Evolutionary conservation across 1,284 basidiomycete species (phyloP), one percentile per base, ranked within the genome.

Genomic region (Baeospora myosura): DNA sequence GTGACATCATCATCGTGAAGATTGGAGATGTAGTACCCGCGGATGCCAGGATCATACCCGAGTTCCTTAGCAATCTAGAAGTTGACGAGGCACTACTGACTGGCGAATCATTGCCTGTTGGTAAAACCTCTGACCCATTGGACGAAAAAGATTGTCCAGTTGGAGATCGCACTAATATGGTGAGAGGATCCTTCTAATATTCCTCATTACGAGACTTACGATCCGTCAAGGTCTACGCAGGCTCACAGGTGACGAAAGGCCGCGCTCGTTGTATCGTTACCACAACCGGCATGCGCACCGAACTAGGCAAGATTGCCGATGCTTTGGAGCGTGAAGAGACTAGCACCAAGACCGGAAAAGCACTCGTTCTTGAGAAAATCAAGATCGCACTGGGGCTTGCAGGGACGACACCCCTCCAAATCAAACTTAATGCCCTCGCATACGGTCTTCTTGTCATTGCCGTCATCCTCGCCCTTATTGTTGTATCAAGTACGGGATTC

Each of bases 21-120:
- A 90, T 97, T 29, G 94, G 93, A 39, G 91, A 96, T 72, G 92
- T 87, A 56, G 78, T 98, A 45, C 92, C 93, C 24, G 94, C 94
- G 16, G 94, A 98, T 66, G 92, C 88, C 61, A 74, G 92, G 52
- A 64, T 98, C 30, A 64, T 97, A 42, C 82, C 83, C n/a, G 77
- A 94, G 44, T n/a, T n/a, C n/a, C n/a, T n/a, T n/a, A 91, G 87
- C 44, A 92, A 84, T 54, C 94, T 97, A 68, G 78, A 90, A 41
- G 72, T 96, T 45, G 93, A 97, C 64, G 92, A 97, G 63, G 91
- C 93, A 31, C 88, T 96, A 57, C 75, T 97, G 32, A 97, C 93
- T 1, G 94, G 93, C 25, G 94, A 97, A 65, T 90, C 86, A 56
- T 71, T 74, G 51, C 91, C 88, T 50, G 92, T 96, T 20, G 8